Conservation (phyloP, 116 monocot species). For the Zostera marina region DNA sequence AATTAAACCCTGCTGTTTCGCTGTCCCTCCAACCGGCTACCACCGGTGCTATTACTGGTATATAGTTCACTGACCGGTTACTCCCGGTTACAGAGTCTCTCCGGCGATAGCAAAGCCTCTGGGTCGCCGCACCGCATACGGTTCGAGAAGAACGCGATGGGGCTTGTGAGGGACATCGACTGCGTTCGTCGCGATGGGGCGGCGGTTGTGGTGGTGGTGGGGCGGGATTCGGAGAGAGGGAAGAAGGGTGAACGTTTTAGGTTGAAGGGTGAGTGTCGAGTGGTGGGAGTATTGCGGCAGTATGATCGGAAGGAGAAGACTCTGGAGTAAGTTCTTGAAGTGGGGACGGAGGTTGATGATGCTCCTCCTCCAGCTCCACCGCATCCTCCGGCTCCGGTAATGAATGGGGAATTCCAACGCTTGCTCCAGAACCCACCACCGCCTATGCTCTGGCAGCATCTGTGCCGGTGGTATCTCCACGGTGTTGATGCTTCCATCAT, state of each 20-base stretch:
- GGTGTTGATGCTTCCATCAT: slow-evolving; percentile 41
- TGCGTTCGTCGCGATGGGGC: too few relatives aligned
- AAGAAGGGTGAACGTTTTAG: slow-evolving; percentile 30
- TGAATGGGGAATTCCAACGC: slow-evolving; percentile 77
- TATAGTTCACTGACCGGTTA: too few relatives aligned
- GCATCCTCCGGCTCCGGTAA: slow-evolving; percentile 10
- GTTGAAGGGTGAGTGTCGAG: slow-evolving; percentile 22
- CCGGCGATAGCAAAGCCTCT: too few relatives aligned
- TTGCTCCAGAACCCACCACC: slow-evolving; percentile 75
- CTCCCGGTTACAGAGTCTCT: too few relatives aligned
- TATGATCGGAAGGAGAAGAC: slow-evolving; percentile 70
- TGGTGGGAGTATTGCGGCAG: slow-evolving; percentile 17
- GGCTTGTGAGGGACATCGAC: too few relatives aligned
- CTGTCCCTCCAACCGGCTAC: too few relatives aligned
- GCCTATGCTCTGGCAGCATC: slow-evolving; percentile 8
- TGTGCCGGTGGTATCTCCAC: slow-evolving; percentile 28
- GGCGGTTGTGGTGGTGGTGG: not conserved
- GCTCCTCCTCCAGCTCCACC: not conserved
- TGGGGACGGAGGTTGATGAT: slow-evolving; percentile 11
- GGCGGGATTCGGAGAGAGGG: slow-evolving; percentile 33
- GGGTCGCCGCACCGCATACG: too few relatives aligned
- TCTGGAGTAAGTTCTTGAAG: slow-evolving; percentile 18
- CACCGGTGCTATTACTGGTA: too few relatives aligned
- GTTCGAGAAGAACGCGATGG: too few relatives aligned
- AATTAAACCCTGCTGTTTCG: too few relatives aligned